phyloP scores from a whole-genome alignment of 148 eudicot genomes.

The Silene latifolia region DNA sequence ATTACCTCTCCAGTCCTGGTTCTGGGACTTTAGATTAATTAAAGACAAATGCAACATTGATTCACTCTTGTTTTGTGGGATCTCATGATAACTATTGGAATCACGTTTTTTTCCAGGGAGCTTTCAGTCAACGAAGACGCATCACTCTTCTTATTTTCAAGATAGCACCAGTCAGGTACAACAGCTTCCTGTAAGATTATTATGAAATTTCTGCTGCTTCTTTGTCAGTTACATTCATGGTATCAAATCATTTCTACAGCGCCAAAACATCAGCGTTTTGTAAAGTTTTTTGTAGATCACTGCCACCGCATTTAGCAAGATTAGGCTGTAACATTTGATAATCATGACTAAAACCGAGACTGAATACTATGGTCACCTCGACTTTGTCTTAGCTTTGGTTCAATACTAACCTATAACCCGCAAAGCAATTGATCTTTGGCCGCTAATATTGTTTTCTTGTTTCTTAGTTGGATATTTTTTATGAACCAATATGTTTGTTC shows the following conservation, averaged over 20 bases:
- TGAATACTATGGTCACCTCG: background rate
- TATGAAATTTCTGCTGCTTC: conserved; percentile 11
- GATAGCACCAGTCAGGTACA: conserved; percentile 32
- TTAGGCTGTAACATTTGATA: background rate
- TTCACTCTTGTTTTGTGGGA: too few species aligned
- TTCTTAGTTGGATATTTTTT: background rate
- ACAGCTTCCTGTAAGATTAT: conserved; percentile 27
- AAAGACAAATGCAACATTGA: background rate
- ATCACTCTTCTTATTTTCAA: conserved; percentile 30
- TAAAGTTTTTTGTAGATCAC: background rate
- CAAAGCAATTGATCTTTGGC: background rate
- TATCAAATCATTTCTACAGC: background rate
- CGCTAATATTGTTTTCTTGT: background rate
- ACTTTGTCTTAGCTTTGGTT: background rate
- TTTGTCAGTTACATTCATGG: background rate
- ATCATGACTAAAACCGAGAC: background rate
- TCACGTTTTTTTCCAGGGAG: conserved; percentile 27
- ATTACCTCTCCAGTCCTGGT: background rate
- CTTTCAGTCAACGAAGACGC: conserved; percentile 16
- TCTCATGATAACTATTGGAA: too few species aligned
- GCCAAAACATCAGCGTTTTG: too few species aligned
- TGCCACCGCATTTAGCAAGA: background rate
- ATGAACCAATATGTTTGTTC: background rate
- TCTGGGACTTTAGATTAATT: background rate
- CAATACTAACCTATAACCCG: background rate